A percentile compares a stretch with the other conserved stretches of the same genome.
Conservation (phyloP, 345 rosid species). For the Raphanus raphanistrum region DNA sequence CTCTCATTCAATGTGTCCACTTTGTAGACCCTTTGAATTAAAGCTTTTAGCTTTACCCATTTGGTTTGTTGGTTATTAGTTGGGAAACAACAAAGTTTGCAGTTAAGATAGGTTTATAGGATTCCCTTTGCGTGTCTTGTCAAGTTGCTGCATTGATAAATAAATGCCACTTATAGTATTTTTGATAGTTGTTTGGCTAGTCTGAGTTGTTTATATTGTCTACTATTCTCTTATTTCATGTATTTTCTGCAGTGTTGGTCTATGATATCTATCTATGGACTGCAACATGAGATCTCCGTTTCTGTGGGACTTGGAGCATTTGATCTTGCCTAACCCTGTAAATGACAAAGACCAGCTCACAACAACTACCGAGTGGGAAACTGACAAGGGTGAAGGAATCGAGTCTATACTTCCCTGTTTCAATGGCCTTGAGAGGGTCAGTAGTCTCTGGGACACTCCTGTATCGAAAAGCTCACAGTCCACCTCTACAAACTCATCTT, state of each 20-base stretch:
- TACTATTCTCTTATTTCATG: constrained; percentile 7
- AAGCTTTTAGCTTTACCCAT: not conserved
- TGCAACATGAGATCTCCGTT: constrained; percentile 65
- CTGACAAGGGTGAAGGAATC: constrained; percentile 59
- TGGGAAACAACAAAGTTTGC: not conserved
- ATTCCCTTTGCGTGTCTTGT: constrained; percentile 12
- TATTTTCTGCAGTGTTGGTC: constrained; percentile 14
- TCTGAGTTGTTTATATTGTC: not conserved
- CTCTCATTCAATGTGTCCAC: not conserved
- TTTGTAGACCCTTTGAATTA: not conserved
- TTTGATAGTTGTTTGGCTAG: constrained; percentile 16
- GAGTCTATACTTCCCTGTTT: constrained; percentile 61
- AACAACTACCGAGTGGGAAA: constrained; percentile 51
- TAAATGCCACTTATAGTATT: constrained; percentile 28
- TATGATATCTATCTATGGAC: constrained; percentile 66
- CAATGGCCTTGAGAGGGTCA: constrained; percentile 47
- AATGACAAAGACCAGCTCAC: constrained; percentile 46
- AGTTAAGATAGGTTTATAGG: not conserved
- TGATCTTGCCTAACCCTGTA: constrained; percentile 55
- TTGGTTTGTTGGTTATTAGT: not conserved
- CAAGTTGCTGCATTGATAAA: constrained; percentile 4
- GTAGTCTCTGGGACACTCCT: constrained; percentile 58
- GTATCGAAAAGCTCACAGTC: constrained; percentile 49
- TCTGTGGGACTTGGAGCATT: constrained; percentile 86
- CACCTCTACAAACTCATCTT: constrained; percentile 19